phyloP scores from a whole-genome alignment of 352 stramenopile species.

The Nothophytophthora sp. region DNA sequence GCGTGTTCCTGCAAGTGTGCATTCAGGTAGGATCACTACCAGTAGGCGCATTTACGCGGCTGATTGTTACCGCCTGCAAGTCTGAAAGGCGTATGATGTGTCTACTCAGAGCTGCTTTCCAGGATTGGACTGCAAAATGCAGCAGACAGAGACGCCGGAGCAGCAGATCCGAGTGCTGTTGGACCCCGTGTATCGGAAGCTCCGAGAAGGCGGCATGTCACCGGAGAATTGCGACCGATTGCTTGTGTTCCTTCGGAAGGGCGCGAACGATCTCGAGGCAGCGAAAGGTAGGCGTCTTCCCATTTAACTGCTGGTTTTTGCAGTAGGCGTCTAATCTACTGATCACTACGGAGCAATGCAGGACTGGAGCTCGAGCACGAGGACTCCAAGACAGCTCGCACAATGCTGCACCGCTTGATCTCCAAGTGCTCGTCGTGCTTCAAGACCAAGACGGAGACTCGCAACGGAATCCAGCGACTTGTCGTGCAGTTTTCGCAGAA shows the following conservation, averaged over 20 bases:
- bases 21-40: too few species aligned
- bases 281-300: conserved; percentile 33
- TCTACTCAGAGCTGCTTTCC: conserved; percentile 57
- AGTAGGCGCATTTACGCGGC: not conserved
- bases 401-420: conserved; percentile 62
- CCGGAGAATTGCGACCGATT: conserved; percentile 49
- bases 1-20: conserved; percentile 70
- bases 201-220: conserved; percentile 49
- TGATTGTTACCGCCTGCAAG: not conserved
- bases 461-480: conserved; percentile 38
- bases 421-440: conserved; percentile 55
- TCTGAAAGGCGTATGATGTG: too few species aligned
- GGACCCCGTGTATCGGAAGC: conserved; percentile 75
- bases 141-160: conserved; percentile 17
- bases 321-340: too few species aligned
- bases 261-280: conserved; percentile 33
- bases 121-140: conserved; percentile 62
- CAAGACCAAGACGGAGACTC: conserved; percentile 66
- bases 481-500: conserved; percentile 66
- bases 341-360: too few species aligned
- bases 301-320: too few species aligned
- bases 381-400: conserved; percentile 64
- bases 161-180: conserved; percentile 52
- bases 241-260: conserved; percentile 59
- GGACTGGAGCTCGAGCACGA: conserved; percentile 58